Conservation (phyloP, 768 basidiomycete species). For the Leccinum barrowsii region DNA sequence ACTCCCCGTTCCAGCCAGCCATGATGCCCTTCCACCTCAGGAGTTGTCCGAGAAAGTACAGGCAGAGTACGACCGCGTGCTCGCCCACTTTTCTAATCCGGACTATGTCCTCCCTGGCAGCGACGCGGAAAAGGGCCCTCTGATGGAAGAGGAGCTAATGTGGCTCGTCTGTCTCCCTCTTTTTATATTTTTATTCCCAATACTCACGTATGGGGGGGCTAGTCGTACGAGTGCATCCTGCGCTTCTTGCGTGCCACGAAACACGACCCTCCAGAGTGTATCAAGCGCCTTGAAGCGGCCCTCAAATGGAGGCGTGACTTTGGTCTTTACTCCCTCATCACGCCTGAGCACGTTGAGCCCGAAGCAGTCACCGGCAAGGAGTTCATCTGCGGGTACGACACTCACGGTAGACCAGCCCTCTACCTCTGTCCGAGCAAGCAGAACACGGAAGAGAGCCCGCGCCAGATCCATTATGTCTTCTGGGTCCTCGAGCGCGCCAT, state of each 20-base stretch:
- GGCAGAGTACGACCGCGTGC: slow-evolving; percentile 49
- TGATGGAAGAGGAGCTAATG: slow-evolving; percentile 68
- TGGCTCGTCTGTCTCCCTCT: slow-evolving; percentile 54
- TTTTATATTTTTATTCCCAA: background rate
- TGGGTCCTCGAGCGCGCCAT: slow-evolving; percentile 76
- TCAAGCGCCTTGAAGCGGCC: slow-evolving; percentile 67
- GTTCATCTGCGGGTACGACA: slow-evolving; percentile 74
- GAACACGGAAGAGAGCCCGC: slow-evolving; percentile 66
- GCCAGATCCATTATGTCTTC: slow-evolving; percentile 73
- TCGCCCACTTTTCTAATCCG: slow-evolving; percentile 54
- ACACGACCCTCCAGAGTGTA: slow-evolving; percentile 57
- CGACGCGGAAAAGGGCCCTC: slow-evolving; percentile 37
- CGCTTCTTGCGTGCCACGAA: slow-evolving; percentile 79
- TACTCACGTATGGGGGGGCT: background rate
- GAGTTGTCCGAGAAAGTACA: slow-evolving; percentile 44
- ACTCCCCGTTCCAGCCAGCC: slow-evolving; percentile 24
- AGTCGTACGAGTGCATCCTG: slow-evolving; percentile 68
- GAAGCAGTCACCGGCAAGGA: slow-evolving; percentile 85
- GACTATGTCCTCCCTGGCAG: slow-evolving; percentile 52
- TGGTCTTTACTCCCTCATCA: slow-evolving; percentile 62
- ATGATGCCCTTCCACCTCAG: slow-evolving; percentile 31
- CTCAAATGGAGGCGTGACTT: slow-evolving; percentile 79
- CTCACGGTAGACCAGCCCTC: slow-evolving; percentile 58
- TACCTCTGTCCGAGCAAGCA: slow-evolving; percentile 72
- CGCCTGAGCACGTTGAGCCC: slow-evolving; percentile 61